Evolutionary conservation across 257 asterid genomes (phyloP).

Genomic region (Lycium ferocissimum): DNA sequence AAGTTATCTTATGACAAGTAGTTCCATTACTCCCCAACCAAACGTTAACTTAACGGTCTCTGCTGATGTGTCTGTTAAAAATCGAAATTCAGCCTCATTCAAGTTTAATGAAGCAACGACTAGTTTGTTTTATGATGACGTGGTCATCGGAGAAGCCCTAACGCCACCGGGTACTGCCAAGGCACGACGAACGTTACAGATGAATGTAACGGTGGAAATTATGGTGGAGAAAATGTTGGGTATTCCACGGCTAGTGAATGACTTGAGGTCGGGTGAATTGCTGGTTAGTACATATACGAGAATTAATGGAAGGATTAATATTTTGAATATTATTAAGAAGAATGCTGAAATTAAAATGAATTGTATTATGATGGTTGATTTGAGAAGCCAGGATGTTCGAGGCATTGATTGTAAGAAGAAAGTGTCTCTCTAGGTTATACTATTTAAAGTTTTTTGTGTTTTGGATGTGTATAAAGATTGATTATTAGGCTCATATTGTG

Average conservation of each 20-base stretch:
- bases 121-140: slow-evolving; percentile 41
- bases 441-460: not conserved
- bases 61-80: slow-evolving; percentile 44
- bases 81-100: slow-evolving; percentile 56
- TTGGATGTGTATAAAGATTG: not conserved
- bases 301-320: slow-evolving; percentile 54
- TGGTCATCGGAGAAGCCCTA: slow-evolving; percentile 43
- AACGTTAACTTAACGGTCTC: slow-evolving; percentile 43
- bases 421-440: slow-evolving; percentile 29
- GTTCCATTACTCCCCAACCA: slow-evolving; percentile 32
- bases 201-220: slow-evolving; percentile 42
- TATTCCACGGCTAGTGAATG: slow-evolving; percentile 34
- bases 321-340: slow-evolving; percentile 42
- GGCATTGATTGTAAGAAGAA: slow-evolving; percentile 42
- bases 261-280: slow-evolving; percentile 38
- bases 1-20: slow-evolving; percentile 5
- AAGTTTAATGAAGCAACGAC: slow-evolving; percentile 41
- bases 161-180: slow-evolving; percentile 42
- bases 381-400: slow-evolving; percentile 35
- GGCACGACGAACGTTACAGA: slow-evolving; percentile 40
- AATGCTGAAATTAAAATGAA: slow-evolving; percentile 42
- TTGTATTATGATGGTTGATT: slow-evolving; percentile 52
- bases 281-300: slow-evolving; percentile 37
- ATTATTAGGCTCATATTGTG: not conserved
- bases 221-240: slow-evolving; percentile 41